These are phyloP conservation scores for Escovopsis sp. DNA, from an alignment of 2,329 filamentous ascomycete species.

Conservation along the genomic window DNA sequence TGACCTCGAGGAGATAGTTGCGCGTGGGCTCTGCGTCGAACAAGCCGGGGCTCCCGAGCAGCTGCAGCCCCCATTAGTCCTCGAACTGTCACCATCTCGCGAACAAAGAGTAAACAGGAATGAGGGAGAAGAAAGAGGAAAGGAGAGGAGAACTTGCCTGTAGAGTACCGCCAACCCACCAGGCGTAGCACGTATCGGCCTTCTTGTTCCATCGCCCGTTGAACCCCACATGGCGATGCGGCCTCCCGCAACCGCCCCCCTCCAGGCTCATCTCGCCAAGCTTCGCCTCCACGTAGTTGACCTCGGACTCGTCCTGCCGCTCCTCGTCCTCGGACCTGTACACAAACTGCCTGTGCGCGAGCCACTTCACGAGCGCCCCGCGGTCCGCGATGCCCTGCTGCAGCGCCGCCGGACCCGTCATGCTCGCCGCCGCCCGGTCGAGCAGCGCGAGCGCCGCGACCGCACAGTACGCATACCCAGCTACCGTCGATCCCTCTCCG, in stretches of 20 bases:
- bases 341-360: constrained; percentile 49
- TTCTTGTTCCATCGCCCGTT: constrained; percentile 86
- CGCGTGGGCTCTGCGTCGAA: constrained; percentile 46
- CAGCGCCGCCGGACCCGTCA: constrained; percentile 13
- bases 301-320: constrained; percentile 28
- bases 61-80: constrained; percentile 24
- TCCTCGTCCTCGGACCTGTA: constrained; percentile 37
- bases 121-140: constrained; percentile 22
- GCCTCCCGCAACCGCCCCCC: constrained; percentile 13
- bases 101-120: no score
- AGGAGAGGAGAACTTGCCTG: constrained; percentile 17
- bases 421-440: constrained; percentile 26
- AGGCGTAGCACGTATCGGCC: constrained; percentile 90
- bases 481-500: constrained; percentile 24
- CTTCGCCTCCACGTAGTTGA: constrained; percentile 21
- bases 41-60: constrained; percentile 43
- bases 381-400: constrained; percentile 21
- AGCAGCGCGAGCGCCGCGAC: constrained; percentile 65
- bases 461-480: constrained; percentile 84
- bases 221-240: constrained; percentile 48
- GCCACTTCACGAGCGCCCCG: constrained; percentile 32
- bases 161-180: constrained; percentile 68
- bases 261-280: constrained; percentile 21
- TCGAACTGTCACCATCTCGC: no score
- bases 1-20: constrained; percentile 71